A percentile compares a stretch with the other conserved stretches of the same genome.
These are phyloP conservation scores for Trichomonas vaginalis DNA, from an alignment of 208 protist species.

Conservation along the genomic window DNA sequence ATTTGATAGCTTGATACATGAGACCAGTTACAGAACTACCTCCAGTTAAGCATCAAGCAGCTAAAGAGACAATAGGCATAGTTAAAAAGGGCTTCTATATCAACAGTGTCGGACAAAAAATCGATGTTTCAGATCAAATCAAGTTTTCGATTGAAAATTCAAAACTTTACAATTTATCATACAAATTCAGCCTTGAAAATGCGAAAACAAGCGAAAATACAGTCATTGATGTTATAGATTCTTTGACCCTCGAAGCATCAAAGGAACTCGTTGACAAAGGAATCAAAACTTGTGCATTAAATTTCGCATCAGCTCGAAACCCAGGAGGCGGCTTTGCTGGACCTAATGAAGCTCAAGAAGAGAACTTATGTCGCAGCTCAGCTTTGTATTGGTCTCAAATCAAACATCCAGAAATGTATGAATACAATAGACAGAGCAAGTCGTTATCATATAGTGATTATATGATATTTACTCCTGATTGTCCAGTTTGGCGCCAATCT, in stretches of 20 bases:
- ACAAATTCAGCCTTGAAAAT: background rate
- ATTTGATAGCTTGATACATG: no score
- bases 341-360: background rate
- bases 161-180: background rate
- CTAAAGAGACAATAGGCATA: background rate
- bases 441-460: background rate
- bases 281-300: background rate
- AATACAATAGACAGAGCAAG: background rate
- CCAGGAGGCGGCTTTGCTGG: background rate
- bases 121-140: background rate
- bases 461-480: background rate
- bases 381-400: background rate
- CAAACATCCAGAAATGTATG: background rate
- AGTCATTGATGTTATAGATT: background rate
- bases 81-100: background rate
- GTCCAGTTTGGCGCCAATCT: background rate
- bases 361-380: background rate
- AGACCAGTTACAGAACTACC: background rate
- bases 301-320: slow-evolving; percentile 4
- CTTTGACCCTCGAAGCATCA: background rate
- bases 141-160: background rate
- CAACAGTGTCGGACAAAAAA: background rate
- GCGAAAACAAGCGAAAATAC: background rate
- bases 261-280: no score
- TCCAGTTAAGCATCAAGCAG: background rate